These are phyloP conservation scores for Zoysia pacifica DNA, from an alignment of 176 grass and related monocot genomes.

Conservation along the genomic window DNA sequence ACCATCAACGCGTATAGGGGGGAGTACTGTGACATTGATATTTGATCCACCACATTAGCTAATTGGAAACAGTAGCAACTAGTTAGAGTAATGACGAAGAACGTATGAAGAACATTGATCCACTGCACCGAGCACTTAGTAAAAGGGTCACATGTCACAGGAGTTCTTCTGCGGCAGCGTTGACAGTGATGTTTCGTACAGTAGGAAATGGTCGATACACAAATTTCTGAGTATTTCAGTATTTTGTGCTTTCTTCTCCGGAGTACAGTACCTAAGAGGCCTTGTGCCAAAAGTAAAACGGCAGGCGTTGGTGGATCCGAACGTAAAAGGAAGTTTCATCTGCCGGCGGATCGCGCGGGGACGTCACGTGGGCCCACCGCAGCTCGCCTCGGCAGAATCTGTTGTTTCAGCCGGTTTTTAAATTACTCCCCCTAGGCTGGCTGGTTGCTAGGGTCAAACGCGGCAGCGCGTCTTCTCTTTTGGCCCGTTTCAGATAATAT, in stretches of 20 bases:
- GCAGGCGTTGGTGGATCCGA: background rate
- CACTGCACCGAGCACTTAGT: no score
- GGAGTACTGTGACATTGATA: no score
- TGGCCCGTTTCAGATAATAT: no score
- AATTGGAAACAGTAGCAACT: no score
- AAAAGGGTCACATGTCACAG: background rate
- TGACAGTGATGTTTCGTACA: no score
- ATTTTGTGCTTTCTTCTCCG: no score
- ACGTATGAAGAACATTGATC: no score
- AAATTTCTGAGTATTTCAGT: background rate
- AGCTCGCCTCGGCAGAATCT: slow-evolving; percentile 14
- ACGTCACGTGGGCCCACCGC: background rate
- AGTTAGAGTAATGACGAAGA: no score
- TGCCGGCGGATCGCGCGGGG: slow-evolving; percentile 40
- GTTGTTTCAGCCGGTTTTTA: background rate
- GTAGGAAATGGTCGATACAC: background rate
- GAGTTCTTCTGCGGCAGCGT: background rate
- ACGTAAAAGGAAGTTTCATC: slow-evolving; percentile 43
- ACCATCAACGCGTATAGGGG: no score
- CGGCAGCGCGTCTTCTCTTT: background rate
- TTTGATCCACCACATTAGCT: no score
- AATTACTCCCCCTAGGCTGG: background rate
- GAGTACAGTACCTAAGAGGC: background rate
- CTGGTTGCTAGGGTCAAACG: slow-evolving; percentile 24
- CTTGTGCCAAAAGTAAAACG: background rate